Evolutionary conservation across 352 stramenopile genomes (phyloP).

Genomic region (Phytophthora aleatoria): DNA sequence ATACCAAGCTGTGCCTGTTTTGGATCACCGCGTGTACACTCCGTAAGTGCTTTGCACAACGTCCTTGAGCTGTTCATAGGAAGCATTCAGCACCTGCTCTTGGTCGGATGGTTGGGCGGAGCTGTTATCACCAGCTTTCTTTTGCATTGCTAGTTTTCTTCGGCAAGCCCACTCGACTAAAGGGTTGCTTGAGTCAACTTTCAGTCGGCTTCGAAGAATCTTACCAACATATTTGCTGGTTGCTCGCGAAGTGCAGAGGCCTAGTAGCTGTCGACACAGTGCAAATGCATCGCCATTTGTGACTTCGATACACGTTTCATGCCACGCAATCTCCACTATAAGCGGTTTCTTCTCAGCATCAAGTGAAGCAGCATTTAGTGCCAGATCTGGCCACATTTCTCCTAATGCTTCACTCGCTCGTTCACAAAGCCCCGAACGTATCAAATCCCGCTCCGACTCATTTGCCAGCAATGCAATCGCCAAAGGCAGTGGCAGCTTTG

Average conservation of each 20-base stretch:
- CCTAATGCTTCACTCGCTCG: constrained; percentile 18
- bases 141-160: constrained; percentile 7
- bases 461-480: constrained; percentile 69
- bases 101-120: constrained; percentile 14
- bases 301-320: constrained; percentile 48
- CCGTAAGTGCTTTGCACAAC: constrained; percentile 59
- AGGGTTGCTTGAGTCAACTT: constrained; percentile 52
- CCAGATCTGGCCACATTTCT: constrained; percentile 65
- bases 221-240: constrained; percentile 69
- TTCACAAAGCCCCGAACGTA: constrained; percentile 40
- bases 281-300: constrained; percentile 68
- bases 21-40: constrained; percentile 39
- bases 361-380: constrained; percentile 60
- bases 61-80: constrained; percentile 56
- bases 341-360: constrained; percentile 49
- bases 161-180: constrained; percentile 41
- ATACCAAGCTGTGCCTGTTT: not conserved
- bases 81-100: not conserved
- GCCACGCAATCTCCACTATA: constrained; percentile 64
- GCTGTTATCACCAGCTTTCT: not conserved
- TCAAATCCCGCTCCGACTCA: constrained; percentile 59
- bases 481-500: constrained; percentile 63
- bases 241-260: constrained; percentile 48
- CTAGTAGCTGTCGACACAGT: constrained; percentile 62
- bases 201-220: constrained; percentile 58